phyloP scores from a whole-genome alignment of 257 asterid genomes.

The Solanum arcanum region DNA sequence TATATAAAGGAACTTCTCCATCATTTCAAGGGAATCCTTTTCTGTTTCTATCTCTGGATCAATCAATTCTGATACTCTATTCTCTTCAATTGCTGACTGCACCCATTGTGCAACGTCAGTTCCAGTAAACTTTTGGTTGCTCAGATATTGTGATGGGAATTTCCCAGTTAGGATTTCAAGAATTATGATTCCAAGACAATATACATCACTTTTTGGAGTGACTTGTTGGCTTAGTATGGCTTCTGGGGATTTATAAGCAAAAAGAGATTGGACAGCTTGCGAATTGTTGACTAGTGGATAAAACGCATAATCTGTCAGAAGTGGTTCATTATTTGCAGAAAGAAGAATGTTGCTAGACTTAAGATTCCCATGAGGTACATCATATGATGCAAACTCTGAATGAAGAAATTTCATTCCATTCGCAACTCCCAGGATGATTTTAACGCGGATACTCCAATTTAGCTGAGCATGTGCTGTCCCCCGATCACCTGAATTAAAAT shows the following conservation, averaged over 20 bases:
- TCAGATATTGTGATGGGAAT: constrained; percentile 73
- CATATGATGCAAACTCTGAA: constrained; percentile 40
- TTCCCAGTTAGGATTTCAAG: constrained; percentile 72
- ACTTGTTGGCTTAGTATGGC: constrained; percentile 41
- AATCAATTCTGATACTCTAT: constrained; percentile 36
- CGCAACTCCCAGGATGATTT: constrained; percentile 67
- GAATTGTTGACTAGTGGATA: constrained; percentile 49
- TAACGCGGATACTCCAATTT: constrained; percentile 55
- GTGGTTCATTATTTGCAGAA: constrained; percentile 40
- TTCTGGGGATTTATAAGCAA: constrained; percentile 61
- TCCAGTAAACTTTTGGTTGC: constrained; percentile 62
- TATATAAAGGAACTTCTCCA: constrained; percentile 45
- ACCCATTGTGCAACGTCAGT: constrained; percentile 72
- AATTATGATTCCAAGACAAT: constrained; percentile 60
- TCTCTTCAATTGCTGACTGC: constrained; percentile 29
- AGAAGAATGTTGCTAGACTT: constrained; percentile 87
- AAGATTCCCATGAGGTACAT: constrained; percentile 84
- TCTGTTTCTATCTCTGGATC: constrained; percentile 56
- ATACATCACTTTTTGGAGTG: constrained; percentile 75
- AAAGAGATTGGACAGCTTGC: constrained; percentile 34
- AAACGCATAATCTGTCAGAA: constrained; percentile 69
- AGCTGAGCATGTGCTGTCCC: constrained; percentile 53
- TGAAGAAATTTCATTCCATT: constrained; percentile 83
- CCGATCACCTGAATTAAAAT: constrained; percentile 47
- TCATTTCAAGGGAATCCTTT: constrained; percentile 15